These are phyloP conservation scores for Backusella liffmaniae DNA, from an alignment of 192 early-diverging fungal species.

Conservation along the genomic window DNA sequence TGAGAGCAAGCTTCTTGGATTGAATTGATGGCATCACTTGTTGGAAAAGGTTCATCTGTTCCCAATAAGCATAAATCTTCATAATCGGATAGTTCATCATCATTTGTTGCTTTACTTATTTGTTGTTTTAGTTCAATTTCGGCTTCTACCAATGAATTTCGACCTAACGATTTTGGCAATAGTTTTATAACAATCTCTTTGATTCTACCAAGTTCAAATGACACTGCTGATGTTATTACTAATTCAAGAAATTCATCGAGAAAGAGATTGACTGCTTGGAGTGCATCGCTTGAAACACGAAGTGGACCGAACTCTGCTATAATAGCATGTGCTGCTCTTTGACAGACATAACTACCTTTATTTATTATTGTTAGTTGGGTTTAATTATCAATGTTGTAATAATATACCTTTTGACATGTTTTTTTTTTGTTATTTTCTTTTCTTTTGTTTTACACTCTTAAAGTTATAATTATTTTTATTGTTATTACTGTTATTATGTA, in stretches of 20 bases:
- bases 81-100: conserved; percentile 32
- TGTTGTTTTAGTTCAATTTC: conserved; percentile 58
- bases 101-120: conserved; percentile 27
- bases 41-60: conserved; percentile 16
- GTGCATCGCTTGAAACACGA: conserved; percentile 54
- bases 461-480: background rate
- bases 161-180: conserved; percentile 51
- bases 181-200: conserved; percentile 44
- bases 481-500: background rate
- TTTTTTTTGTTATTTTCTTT: background rate
- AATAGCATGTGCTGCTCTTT: conserved; percentile 59
- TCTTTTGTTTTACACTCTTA: background rate
- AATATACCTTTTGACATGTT: background rate
- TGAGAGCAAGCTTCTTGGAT: conserved; percentile 50
- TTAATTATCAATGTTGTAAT: background rate
- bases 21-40: conserved; percentile 38
- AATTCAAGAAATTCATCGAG: conserved; percentile 53
- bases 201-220: conserved; percentile 48
- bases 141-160: conserved; percentile 57
- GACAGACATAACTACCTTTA: conserved; percentile 44
- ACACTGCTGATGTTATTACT: conserved; percentile 47
- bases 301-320: conserved; percentile 53
- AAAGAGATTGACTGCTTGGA: conserved; percentile 53
- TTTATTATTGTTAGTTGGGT: background rate
- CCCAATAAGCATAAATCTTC: conserved; percentile 30